These are phyloP conservation scores for Flueggea neowawraea DNA, from an alignment of 441 rosid genomes.

Conservation along the genomic window DNA sequence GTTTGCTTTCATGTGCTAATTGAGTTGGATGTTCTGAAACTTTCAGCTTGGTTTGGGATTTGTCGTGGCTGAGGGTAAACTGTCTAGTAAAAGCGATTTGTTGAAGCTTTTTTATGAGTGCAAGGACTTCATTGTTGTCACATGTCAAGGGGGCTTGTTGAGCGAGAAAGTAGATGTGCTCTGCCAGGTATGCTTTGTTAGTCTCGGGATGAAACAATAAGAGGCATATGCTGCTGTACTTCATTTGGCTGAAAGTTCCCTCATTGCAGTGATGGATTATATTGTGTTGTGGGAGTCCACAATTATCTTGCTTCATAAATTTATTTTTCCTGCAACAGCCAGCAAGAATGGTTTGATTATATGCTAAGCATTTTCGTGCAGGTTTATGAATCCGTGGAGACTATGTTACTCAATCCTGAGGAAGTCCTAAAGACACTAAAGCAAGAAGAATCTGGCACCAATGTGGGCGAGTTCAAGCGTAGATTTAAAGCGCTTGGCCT, in stretches of 20 bases:
- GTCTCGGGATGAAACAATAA: too few relatives aligned
- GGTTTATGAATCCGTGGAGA: slow-evolving; percentile 74
- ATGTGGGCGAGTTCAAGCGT: slow-evolving; percentile 33
- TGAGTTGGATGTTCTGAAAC: slow-evolving; percentile 7
- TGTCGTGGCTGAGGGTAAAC: slow-evolving; percentile 56
- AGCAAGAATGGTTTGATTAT: neutral
- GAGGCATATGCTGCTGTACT: too few relatives aligned
- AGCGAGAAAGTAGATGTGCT: slow-evolving; percentile 73
- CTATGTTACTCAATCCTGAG: slow-evolving; percentile 53
- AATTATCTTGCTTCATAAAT: neutral
- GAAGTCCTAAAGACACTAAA: slow-evolving; percentile 54
- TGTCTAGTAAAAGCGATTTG: slow-evolving; percentile 49
- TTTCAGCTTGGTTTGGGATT: slow-evolving; percentile 75
- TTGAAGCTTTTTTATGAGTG: slow-evolving; percentile 74
- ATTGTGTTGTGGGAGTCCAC: too few relatives aligned
- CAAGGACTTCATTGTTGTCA: slow-evolving; percentile 68
- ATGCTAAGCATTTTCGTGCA: slow-evolving; percentile 11
- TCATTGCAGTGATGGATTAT: too few relatives aligned
- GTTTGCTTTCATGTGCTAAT: slow-evolving; percentile 15
- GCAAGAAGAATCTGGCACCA: slow-evolving; percentile 26
- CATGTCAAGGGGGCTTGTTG: slow-evolving; percentile 65
- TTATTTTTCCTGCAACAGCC: too few relatives aligned
- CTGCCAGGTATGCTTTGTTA: slow-evolving; percentile 57
- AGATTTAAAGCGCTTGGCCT: slow-evolving; percentile 46
- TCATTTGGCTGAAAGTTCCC: too few relatives aligned